phyloP scores from a whole-genome alignment of 208 protist genomes.

The Strigomonas culicis region DNA sequence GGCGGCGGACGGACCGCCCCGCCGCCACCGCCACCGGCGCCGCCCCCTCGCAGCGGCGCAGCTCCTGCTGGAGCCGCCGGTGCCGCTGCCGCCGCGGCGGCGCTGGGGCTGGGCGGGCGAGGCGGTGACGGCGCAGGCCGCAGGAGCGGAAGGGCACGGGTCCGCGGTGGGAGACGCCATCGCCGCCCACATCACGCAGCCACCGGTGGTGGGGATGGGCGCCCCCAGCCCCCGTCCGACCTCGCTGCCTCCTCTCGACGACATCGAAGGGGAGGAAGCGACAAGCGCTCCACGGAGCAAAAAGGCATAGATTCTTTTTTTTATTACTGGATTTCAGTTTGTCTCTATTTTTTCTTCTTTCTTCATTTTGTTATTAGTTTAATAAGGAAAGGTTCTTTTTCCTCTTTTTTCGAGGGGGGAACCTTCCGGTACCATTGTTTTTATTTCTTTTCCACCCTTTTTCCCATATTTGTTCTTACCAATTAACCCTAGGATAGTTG shows the following conservation, averaged over 20 bases:
- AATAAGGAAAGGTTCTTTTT: constrained; percentile 4
- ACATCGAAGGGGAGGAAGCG: neutral
- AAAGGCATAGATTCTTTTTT: neutral
- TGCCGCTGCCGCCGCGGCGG: neutral
- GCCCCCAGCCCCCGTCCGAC: neutral
- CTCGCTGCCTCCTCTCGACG: neutral
- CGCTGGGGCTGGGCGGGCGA: neutral
- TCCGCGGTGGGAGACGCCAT: neutral
- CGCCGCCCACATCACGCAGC: neutral
- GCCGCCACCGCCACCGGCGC: neutral
- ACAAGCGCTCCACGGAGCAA: too few species aligned
- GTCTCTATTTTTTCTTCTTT: constrained; percentile 11
- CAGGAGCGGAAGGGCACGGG: neutral
- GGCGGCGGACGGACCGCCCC: neutral
- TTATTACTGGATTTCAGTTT: neutral
- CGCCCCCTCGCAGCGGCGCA: too few species aligned
- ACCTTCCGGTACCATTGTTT: constrained; percentile 10
- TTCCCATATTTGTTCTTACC: too few species aligned
- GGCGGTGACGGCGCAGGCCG: too few species aligned
- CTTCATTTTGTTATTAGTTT: constrained; percentile 5
- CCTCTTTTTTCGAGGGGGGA: neutral
- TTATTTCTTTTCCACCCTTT: constrained; percentile 17
- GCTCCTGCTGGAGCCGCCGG: neutral
- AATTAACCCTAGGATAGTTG: too few species aligned
- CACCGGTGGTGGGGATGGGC: neutral